Base-by-base conservation (phyloP, 495 filamentous ascomycete species). In the Lophiostoma macrostomum region DNA sequence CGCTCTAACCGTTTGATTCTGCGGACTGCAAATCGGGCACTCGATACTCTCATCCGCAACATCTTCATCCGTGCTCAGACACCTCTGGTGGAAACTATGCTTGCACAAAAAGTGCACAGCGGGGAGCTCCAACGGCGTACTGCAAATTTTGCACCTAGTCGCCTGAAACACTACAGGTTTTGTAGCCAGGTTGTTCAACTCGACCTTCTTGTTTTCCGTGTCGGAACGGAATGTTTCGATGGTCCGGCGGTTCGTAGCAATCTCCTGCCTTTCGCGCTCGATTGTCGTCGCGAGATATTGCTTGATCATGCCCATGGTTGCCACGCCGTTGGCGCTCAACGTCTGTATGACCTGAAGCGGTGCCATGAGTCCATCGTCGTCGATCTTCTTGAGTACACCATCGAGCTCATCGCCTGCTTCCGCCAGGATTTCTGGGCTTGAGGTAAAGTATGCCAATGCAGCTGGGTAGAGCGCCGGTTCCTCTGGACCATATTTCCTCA, bases 261-360 rank as follows among this genome's bases (percentile, higher is more conserved):
- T 96, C 54, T 96, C 89, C 42, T 83, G 81, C 20, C 85, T 78
- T 72, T 98, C 93, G 30, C 85, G 79, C 53, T 91, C 85, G 66
- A 98, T 94, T 14, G 90, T 93, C 40, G 85, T 78, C 49, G 84
- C 80, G 4, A 98, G 82, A 65, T 98, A 98, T 23, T 83, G 83
- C 74, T 96, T 97, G 36, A 98, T 84, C 74, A 96, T 87, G 27
- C 94, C 93, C 87, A 97, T 96, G 1, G 90, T 96, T 1, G 93
- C 91, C 6, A 96, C 90, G 22, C 79, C 83, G 63, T 89, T 90
- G 22, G 79, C 82, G 52, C 84, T 87, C 10, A 98, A 74, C 2
- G 94, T 90, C 67, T 98, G 93, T 13, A 98, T 93, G 12, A 98
- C 93, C 67, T 98, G 91, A 20, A 98, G 75, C 1, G 93, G 93